Conservation (phyloP, 306 rosid species). For the Cucumis hystrix region DNA sequence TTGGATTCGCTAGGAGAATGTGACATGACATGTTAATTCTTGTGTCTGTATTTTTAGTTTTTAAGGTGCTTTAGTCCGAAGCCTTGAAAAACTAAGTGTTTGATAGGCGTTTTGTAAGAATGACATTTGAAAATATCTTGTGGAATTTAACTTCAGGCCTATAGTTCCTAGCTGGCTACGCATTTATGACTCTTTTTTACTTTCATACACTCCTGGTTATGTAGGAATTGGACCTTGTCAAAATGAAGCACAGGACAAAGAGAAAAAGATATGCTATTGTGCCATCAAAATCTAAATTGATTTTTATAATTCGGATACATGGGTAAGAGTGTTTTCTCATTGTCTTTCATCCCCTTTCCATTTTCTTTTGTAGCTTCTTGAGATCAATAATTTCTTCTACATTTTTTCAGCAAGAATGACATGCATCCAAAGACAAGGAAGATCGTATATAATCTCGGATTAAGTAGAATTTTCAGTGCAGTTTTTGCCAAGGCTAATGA, state of each 20-base stretch:
- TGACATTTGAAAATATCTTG: neutral
- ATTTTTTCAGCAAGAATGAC: slow-evolving; percentile 47
- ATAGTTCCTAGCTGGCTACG: neutral
- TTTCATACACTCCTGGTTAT: neutral
- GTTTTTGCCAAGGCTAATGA: slow-evolving; percentile 59
- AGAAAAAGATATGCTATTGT: slow-evolving; percentile 26
- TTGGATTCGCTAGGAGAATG: neutral
- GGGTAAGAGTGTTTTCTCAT: slow-evolving; percentile 32
- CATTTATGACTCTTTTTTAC: neutral
- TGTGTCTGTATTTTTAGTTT: neutral
- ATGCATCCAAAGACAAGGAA: slow-evolving; percentile 67
- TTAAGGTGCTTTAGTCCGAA: neutral
- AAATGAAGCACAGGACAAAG: slow-evolving; percentile 60
- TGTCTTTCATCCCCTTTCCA: neutral
- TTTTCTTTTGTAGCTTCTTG: neutral
- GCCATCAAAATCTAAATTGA: slow-evolving; percentile 27
- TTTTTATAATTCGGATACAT: slow-evolving; percentile 52
- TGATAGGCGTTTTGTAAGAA: neutral
- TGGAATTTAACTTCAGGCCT: neutral
- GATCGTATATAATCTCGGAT: slow-evolving; percentile 35
- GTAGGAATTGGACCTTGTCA: slow-evolving; percentile 69
- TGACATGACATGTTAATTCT: neutral
- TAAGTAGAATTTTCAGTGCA: slow-evolving; percentile 52
- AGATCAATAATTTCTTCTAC: neutral
- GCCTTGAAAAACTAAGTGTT: neutral